Conservation (phyloP, 176 grass and related monocot genomes). For the Hordeum marinum region DNA sequence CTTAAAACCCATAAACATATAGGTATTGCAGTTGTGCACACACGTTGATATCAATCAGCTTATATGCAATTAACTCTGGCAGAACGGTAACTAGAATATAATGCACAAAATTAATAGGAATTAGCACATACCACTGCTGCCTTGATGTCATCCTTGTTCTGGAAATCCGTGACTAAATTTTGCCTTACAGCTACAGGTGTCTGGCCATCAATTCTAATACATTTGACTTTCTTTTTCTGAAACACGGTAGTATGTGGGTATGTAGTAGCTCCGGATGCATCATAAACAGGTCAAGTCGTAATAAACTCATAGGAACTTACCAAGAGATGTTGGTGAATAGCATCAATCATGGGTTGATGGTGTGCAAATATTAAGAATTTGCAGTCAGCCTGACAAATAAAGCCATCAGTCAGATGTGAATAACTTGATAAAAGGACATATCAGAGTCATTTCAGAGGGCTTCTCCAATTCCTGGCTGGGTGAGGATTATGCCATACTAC, state of each 20-base stretch:
- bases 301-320: conserved; percentile 39
- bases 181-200: conserved; percentile 66
- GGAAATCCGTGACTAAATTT: conserved; percentile 76
- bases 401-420: not conserved
- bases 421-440: not conserved
- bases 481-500: not conserved
- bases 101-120: not conserved
- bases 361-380: conserved; percentile 99
- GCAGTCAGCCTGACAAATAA: conserved; percentile 66
- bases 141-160: conserved; percentile 71
- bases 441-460: conserved; percentile 7
- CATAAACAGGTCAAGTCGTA: not conserved
- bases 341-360: conserved; percentile 77
- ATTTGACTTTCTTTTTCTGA: conserved; percentile 94
- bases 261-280: not conserved
- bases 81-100: not conserved
- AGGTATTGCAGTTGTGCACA: not conserved
- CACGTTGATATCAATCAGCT: not conserved
- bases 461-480: not conserved
- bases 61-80: not conserved
- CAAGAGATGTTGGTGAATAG: conserved; percentile 75
- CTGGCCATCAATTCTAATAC: conserved; percentile 89
- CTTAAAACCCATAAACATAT: not conserved
- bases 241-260: not conserved
- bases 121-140: conserved; percentile 79